These are phyloP conservation scores for Russula sp. DNA, from an alignment of 768 basidiomycete species.

Conservation along the genomic window DNA sequence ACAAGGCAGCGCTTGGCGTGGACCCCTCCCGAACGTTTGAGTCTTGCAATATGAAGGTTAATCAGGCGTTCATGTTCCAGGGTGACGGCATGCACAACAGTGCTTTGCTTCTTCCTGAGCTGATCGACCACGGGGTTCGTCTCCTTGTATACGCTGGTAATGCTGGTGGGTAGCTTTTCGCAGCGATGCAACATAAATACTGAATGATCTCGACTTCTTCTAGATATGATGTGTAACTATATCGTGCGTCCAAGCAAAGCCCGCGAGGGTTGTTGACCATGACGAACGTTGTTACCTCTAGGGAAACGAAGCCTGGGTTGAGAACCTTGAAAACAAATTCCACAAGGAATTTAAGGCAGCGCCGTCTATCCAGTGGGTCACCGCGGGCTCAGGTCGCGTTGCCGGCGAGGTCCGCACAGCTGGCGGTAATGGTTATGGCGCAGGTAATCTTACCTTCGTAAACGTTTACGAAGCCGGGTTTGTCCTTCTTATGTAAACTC, in stretches of 20 bases:
- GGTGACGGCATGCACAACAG: constrained; percentile 88
- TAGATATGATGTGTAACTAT: constrained; percentile 81
- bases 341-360: constrained; percentile 51
- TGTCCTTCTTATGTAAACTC: constrained; percentile 26
- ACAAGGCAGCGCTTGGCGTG: constrained; percentile 78
- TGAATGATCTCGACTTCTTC: background rate
- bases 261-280: background rate
- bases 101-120: constrained; percentile 67
- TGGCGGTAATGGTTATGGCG: constrained; percentile 54
- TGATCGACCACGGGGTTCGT: constrained; percentile 77
- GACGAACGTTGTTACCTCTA: constrained; percentile 24
- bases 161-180: constrained; percentile 41
- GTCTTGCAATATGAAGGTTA: constrained; percentile 75
- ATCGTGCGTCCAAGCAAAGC: constrained; percentile 40
- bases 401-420: constrained; percentile 70
- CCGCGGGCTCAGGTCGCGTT: constrained; percentile 42
- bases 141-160: constrained; percentile 88
- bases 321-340: constrained; percentile 55
- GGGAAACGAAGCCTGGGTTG: constrained; percentile 79
- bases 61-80: constrained; percentile 71
- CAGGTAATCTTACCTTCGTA: constrained; percentile 85
- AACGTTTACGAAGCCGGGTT: constrained; percentile 76
- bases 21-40: constrained; percentile 52
- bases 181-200: background rate
- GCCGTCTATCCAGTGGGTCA: constrained; percentile 51